A percentile compares a stretch with the other conserved stretches of the same genome.
These are phyloP conservation scores for Salix arbutifolia DNA, from an alignment of 345 rosid genomes.

Conservation along the genomic window DNA sequence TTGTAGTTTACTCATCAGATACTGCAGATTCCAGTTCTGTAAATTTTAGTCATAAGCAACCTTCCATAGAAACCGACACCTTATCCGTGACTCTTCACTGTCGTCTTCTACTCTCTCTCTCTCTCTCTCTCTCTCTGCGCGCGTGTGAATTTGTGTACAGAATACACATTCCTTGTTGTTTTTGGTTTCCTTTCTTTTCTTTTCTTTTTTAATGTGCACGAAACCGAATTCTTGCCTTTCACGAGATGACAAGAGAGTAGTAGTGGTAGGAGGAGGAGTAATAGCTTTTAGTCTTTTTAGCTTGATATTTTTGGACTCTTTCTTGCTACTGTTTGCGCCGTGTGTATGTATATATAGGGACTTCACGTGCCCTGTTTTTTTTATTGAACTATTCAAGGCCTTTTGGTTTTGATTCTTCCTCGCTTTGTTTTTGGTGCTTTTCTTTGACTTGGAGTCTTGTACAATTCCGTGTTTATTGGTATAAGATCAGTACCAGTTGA, in stretches of 20 bases:
- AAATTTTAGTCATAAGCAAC: conserved; percentile 11
- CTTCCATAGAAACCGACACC: conserved; percentile 25
- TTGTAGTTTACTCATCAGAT: not conserved
- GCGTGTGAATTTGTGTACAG: not conserved
- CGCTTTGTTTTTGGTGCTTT: not conserved
- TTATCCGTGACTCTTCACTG: conserved; percentile 47
- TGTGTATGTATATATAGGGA: conserved; percentile 14
- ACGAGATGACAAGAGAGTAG: conserved; percentile 14
- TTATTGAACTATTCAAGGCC: not conserved
- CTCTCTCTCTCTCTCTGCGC: not conserved
- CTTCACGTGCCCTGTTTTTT: conserved; percentile 21
- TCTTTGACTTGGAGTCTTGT: not conserved
- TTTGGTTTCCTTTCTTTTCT: not conserved
- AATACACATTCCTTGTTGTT: not conserved
- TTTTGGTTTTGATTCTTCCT: not conserved
- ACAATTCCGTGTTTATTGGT: not conserved
- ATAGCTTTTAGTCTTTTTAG: not conserved
- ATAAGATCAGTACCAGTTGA: not conserved
- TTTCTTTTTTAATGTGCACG: not conserved
- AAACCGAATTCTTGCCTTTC: conserved; percentile 32
- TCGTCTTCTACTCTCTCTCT: not conserved
- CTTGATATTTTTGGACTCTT: not conserved
- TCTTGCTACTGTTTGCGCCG: not conserved
- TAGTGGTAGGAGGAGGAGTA: not conserved
- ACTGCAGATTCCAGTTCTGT: not conserved